Conservation (phyloP, 2,329 filamentous ascomycete genomes). For the Zymoseptoria ardabiliae region DNA sequence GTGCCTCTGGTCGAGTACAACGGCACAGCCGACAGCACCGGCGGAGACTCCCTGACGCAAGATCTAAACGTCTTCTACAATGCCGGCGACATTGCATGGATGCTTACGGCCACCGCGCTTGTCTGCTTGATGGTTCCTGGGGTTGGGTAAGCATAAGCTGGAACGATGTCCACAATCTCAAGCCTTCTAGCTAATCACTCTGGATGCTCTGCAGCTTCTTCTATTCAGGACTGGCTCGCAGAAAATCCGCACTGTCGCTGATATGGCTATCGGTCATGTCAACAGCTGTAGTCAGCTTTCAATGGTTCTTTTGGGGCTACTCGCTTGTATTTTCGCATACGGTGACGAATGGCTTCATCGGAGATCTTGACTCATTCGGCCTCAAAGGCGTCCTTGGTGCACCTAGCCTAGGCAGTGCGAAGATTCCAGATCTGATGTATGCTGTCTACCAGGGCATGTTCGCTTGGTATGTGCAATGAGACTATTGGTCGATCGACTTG, state of each 20-base stretch:
- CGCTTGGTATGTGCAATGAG: slow-evolving; percentile 42
- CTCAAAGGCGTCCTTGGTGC: slow-evolving; percentile 67
- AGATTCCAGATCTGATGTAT: slow-evolving; percentile 76
- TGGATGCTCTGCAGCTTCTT: slow-evolving; percentile 57
- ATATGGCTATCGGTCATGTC: slow-evolving; percentile 82
- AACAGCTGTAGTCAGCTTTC: slow-evolving; percentile 70
- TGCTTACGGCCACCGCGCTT: slow-evolving; percentile 67
- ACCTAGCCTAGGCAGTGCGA: slow-evolving; percentile 65
- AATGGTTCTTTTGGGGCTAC: slow-evolving; percentile 96
- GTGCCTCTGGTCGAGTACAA: slow-evolving; percentile 47
- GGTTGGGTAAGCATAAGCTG: slow-evolving; percentile 51
- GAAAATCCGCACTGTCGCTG: slow-evolving; percentile 81
- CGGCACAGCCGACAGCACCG: slow-evolving; percentile 50
- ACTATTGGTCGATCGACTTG: background rate
- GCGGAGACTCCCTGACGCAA: slow-evolving; percentile 58
- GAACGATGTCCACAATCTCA: background rate
- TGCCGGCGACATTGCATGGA: slow-evolving; percentile 77
- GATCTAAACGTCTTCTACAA: slow-evolving; percentile 84
- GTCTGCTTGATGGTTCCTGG: slow-evolving; percentile 90
- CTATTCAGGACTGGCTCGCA: slow-evolving; percentile 81
- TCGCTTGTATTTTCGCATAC: slow-evolving; percentile 74
- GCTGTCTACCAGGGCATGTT: slow-evolving; percentile 86
- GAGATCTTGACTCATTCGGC: slow-evolving; percentile 71
- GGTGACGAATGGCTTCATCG: slow-evolving; percentile 63
- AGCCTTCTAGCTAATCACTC: background rate